phyloP scores from a whole-genome alignment of 2,329 filamentous ascomycete species.

The Talaromyces marneffei region DNA sequence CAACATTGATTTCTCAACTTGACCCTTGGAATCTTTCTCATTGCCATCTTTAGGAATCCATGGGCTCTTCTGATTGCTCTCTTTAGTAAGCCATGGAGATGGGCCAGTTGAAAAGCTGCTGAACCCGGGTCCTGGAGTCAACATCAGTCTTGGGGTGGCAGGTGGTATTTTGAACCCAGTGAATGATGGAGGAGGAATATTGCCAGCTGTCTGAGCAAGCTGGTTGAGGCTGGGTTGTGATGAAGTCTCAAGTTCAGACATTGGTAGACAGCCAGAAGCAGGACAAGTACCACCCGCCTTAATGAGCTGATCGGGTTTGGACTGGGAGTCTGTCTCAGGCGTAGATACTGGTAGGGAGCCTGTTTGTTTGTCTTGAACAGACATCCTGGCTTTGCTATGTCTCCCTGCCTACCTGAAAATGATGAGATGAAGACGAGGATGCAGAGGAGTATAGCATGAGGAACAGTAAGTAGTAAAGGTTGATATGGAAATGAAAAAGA shows the following conservation, averaged over 20 bases:
- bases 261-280: neutral
- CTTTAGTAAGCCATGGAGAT: neutral
- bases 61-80: neutral
- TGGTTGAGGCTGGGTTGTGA: neutral
- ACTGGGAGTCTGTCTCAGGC: too few species aligned
- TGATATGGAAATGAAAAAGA: neutral
- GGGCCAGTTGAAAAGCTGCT: neutral
- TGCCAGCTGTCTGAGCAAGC: neutral
- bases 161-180: neutral
- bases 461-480: too few species aligned
- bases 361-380: too few species aligned
- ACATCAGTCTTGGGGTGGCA: neutral
- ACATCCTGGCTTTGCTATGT: neutral
- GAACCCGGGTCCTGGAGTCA: neutral
- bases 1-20: neutral
- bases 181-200: neutral
- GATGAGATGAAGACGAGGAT: neutral
- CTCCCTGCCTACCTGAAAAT: neutral
- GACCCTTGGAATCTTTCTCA: neutral
- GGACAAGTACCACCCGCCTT: too few species aligned
- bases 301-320: too few species aligned
- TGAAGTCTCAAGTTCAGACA: neutral
- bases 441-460: too few species aligned
- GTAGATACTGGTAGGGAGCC: neutral
- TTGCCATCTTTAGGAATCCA: neutral